Base-by-base conservation (phyloP, 2,329 filamentous ascomycete species). In the Eutypa lata region DNA sequence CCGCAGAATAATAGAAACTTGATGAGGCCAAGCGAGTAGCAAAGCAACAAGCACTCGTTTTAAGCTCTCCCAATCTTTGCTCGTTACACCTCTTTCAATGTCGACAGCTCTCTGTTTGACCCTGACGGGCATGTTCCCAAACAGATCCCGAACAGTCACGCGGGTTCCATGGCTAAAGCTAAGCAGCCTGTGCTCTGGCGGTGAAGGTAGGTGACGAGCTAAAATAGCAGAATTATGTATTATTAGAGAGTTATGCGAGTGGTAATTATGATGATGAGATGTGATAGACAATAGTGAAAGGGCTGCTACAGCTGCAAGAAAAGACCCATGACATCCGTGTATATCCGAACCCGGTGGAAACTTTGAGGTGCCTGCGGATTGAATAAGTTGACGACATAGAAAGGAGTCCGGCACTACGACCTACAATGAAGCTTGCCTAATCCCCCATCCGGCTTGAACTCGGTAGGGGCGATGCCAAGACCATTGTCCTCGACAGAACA, bases 401-500 rank as follows among this genome's bases (percentile, higher is more conserved):
- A 35, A 28, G 37, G 18, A 59, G 61, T 51, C 21, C 47, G 19
- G 7, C 47, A 37, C 24, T 26, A 18, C n/a, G 37, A 73, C 83
- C 63, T 73, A 93, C 90, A 83, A 66, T 94, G 82, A 48, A 83
- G 73, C 70, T 86, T 90, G 22, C 84, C 88, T 18, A 97, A 74
- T 0, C 89, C 87, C 4, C 91, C 91, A 45, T 72, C 68, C 2
- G 81, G 74, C n/a, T 65, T 65, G 61, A 97, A 97, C 60, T 97
- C 92, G 2, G 69, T 64, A 1, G 88, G 82, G 1, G 76, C 67
- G 45, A 99, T 95, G 0, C 94, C 94, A 16, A 75, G 52, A 1
- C 94, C 94, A 71, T 97, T 81, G 67, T 99, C 94, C 64, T 96
- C 89, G 5, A 97, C 81, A 0, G 79, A 77, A 69, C 92, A 96